Evolutionary conservation across 495 filamentous ascomycete species (phyloP).

Genomic region (Tuber indicum): DNA sequence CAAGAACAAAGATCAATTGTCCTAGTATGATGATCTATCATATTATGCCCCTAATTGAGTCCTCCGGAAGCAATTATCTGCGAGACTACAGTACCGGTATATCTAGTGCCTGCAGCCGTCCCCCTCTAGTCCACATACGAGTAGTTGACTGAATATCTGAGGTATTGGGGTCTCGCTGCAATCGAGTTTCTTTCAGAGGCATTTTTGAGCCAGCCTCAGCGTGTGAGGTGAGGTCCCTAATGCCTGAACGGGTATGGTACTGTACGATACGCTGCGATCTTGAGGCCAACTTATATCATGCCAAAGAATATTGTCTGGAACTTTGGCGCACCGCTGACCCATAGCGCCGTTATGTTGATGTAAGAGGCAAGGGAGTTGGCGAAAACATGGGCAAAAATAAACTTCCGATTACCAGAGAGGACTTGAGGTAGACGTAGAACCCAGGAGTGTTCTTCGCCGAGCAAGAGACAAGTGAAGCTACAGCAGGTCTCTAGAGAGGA

Average conservation of each 20-base stretch:
- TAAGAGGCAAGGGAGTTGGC: no score
- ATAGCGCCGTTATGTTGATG: slow-evolving; percentile 5
- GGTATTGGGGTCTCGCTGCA: slow-evolving; percentile 12
- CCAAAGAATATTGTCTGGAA: not conserved
- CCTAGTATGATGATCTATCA: not conserved
- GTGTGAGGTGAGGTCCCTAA: not conserved
- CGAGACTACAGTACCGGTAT: no score
- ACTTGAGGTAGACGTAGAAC: slow-evolving; percentile 13
- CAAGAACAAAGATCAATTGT: not conserved
- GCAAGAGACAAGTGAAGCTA: slow-evolving; percentile 1
- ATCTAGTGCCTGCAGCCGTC: not conserved
- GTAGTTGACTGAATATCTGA: slow-evolving; percentile 8
- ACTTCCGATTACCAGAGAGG: slow-evolving; percentile 1
- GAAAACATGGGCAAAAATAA: slow-evolving; percentile 13
- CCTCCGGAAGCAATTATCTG: slow-evolving; percentile 1
- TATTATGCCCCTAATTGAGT: not conserved
- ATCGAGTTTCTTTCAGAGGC: slow-evolving; percentile 10
- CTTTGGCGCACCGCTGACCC: slow-evolving; percentile 7
- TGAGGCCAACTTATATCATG: not conserved
- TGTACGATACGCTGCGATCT: slow-evolving; percentile 12
- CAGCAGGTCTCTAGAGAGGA: not conserved
- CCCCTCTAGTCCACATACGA: slow-evolving; percentile 10
- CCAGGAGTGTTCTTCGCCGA: slow-evolving; percentile 6
- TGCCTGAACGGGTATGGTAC: slow-evolving; percentile 15
- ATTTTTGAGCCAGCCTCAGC: not conserved